Evolutionary conservation across 768 basidiomycete species (phyloP), one percentile per base, ranked within the genome.

Genomic region (Russula foetens): DNA sequence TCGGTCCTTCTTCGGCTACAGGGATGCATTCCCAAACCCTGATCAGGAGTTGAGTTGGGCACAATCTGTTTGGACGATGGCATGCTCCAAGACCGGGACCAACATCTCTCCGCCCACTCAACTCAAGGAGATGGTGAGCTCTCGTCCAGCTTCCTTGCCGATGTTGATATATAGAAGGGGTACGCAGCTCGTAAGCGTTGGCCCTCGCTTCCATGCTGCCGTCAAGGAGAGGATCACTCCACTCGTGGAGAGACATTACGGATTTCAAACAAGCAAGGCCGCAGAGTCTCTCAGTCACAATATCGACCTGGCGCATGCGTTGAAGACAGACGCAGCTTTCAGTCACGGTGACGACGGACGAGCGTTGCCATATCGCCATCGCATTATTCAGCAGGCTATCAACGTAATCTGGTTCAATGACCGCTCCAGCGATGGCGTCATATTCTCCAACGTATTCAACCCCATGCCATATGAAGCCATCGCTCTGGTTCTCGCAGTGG

Each of bases 391-490:
- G 23, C 51, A 58, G 35, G 61, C 50, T 7, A 47, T 62, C 38
- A 53, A 62, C 24, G 19, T 62, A 3, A 28, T 62, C 38, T 62
- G 56, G 61, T 62, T 62, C 51, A 48, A 58, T 29, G 61, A 53
- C 45, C 56, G 61, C 35, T 52, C 50, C 33, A 53, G 61, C 28
- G 61, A 62, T 4, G 61, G 61, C 39, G 28, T 58, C 14, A 12
- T 53, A 14, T 62, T 58, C 43, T 43, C 56, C 45, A 44, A 26
- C 24, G 17, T 31, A 24, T 62, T 62, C 46, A 52, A 53, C 24
- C 61, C 56, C 19, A 62, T 58, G 49, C 61, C 61, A 7, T 62
- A 62, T 29, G 60, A 62, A 41, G 56, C 51, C n/a, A 53, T 62
- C 3, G 61, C 61, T 31, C 45, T 62, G 5, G 56, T 62, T 8